Conservation (phyloP, 164 flowering plant genomes). For the Macadamia integrifolia region DNA sequence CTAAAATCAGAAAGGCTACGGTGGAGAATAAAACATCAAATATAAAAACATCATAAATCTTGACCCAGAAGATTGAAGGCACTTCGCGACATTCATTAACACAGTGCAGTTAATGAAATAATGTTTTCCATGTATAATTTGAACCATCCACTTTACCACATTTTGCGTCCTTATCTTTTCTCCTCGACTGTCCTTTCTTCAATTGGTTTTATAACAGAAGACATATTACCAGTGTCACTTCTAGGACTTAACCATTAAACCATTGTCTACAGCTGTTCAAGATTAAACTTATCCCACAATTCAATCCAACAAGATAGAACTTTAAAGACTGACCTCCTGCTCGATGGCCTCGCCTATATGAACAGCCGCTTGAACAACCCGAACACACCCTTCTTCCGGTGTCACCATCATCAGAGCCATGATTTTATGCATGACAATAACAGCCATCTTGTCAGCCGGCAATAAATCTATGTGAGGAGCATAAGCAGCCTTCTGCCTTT, state of each 20-base stretch:
- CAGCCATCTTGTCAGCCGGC: conserved; percentile 86
- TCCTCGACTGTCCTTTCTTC: background rate
- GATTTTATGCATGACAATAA: conserved; percentile 94
- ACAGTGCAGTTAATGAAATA: background rate
- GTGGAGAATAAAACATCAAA: no score
- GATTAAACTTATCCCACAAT: no score
- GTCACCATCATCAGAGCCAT: conserved; percentile 73
- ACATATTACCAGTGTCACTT: background rate
- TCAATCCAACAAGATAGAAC: background rate
- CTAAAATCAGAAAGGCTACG: no score
- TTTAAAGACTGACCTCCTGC: conserved; percentile 55
- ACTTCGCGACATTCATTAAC: background rate
- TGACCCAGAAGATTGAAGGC: background rate
- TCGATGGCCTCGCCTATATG: conserved; percentile 79
- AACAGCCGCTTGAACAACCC: conserved; percentile 75
- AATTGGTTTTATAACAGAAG: background rate
- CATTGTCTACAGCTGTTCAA: no score
- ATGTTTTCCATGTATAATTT: background rate
- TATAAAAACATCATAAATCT: background rate
- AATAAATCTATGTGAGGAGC: conserved; percentile 58
- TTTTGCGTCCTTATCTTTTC: background rate
- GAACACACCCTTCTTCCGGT: conserved; percentile 49
- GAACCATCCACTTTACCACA: background rate
- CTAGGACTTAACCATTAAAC: background rate
- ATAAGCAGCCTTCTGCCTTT: conserved; percentile 54